phyloP scores from a whole-genome alignment of 2,329 filamentous ascomycete genomes.

The Dactylellina leptospora region DNA sequence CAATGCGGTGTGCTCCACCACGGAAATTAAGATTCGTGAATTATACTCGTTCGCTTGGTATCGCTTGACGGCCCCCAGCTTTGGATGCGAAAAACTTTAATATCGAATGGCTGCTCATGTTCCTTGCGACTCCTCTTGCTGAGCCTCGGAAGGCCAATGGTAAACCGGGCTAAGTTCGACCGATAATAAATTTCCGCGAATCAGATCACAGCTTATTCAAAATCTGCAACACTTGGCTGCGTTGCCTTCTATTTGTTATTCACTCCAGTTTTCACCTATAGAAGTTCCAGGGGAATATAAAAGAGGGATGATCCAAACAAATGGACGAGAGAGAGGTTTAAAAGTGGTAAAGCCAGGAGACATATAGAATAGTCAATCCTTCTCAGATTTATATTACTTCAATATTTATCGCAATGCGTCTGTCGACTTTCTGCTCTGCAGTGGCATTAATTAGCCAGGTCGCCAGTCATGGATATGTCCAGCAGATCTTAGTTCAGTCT shows the following conservation, averaged over 20 bases:
- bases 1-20: not conserved
- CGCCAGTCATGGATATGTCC: constrained; percentile 55
- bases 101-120: too few relatives aligned
- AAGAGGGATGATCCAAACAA: too few relatives aligned
- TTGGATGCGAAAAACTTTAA: not conserved
- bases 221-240: too few relatives aligned
- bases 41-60: constrained; percentile 16
- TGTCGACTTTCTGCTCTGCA: constrained; percentile 16
- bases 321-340: too few relatives aligned
- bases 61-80: not conserved
- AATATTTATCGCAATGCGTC: constrained; percentile 3
- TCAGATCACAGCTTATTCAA: too few relatives aligned
- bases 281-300: not conserved
- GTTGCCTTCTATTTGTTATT: too few relatives aligned
- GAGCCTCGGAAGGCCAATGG: too few relatives aligned
- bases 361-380: too few relatives aligned
- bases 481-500: constrained; percentile 54
- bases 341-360: too few relatives aligned
- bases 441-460: constrained; percentile 10
- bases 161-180: constrained; percentile 20
- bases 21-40: constrained; percentile 7
- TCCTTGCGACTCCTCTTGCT: too few relatives aligned
- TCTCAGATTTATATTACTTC: too few relatives aligned
- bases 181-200: constrained; percentile 33
- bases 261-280: too few relatives aligned